Percentiles rank a stretch among this genome's conserved stretches.
Conservation (phyloP, 805 yeast genomes). For the Saccharomycopsis amapae region DNA sequence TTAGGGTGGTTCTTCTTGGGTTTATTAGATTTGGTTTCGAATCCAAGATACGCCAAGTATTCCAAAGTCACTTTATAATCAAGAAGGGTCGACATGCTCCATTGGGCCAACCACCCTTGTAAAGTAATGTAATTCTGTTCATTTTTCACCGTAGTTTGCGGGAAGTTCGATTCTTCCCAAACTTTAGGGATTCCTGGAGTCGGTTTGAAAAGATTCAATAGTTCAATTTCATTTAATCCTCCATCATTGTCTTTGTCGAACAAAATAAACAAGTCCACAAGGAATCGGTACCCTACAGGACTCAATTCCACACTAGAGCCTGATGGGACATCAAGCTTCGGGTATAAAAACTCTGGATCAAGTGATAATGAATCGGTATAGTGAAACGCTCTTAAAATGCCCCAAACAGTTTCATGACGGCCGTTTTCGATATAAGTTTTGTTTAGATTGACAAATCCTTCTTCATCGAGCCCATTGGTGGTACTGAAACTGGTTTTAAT, state of each 20-base stretch:
- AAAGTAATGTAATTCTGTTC: constrained; percentile 84
- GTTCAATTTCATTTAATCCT: constrained; percentile 72
- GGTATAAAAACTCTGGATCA: constrained; percentile 71
- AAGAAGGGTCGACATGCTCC: constrained; percentile 93
- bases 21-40: constrained; percentile 39
- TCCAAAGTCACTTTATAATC: constrained; percentile 81
- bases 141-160: constrained; percentile 80
- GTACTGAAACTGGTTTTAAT: constrained; percentile 34
- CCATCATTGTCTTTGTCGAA: constrained; percentile 97
- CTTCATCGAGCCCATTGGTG: constrained; percentile 52
- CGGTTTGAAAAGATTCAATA: constrained; percentile 64
- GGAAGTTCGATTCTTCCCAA: constrained; percentile 84
- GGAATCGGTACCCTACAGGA: constrained; percentile 84
- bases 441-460: constrained; percentile 73
- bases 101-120: constrained; percentile 98
- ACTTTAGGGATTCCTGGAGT: constrained; percentile 89
- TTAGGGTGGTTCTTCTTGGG: constrained; percentile 21
- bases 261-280: constrained; percentile 80
- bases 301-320: constrained; percentile 83
- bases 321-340: constrained; percentile 66
- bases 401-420: constrained; percentile 96
- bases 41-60: constrained; percentile 86
- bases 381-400: constrained; percentile 77
- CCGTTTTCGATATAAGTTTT: constrained; percentile 85
- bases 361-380: constrained; percentile 89